phyloP scores from a whole-genome alignment of 345 rosid genomes.

The Rhodamnia argentea region DNA sequence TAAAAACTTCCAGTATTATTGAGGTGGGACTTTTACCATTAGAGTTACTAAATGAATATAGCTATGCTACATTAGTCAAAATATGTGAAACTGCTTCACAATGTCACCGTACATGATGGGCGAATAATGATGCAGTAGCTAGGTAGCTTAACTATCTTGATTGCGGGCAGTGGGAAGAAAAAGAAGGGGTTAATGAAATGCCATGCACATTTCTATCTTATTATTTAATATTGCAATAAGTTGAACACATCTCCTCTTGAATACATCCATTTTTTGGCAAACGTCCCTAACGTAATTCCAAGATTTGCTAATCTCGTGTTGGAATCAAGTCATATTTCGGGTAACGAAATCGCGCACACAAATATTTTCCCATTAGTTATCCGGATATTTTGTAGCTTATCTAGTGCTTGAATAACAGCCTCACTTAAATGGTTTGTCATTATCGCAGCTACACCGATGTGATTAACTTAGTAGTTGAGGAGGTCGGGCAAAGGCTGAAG shows the following conservation, averaged over 20 bases:
- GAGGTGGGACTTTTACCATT: no score
- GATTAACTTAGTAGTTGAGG: no score
- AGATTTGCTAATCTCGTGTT: neutral
- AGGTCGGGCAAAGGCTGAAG: no score
- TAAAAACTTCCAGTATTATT: no score
- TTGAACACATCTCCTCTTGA: neutral
- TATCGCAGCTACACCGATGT: no score
- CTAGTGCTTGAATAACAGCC: neutral
- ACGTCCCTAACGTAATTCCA: accelerated
- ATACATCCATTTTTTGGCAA: accelerated
- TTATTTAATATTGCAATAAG: neutral
- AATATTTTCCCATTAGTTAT: neutral
- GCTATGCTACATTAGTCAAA: neutral
- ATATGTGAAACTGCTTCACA: neutral
- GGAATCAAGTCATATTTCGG: neutral
- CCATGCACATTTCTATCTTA: neutral
- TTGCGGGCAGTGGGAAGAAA: neutral
- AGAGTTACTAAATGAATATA: no score
- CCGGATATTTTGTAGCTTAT: neutral
- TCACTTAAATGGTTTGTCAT: neutral
- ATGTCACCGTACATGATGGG: neutral
- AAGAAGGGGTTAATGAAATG: neutral
- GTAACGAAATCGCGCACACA: neutral
- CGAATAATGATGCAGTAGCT: neutral
- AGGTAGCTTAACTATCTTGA: neutral